Percentiles rank a stretch among this genome's conserved stretches.
Evolutionary conservation across 2,329 filamentous ascomycete genomes (phyloP).

Genomic region (Penicillium sclerotigenum): DNA sequence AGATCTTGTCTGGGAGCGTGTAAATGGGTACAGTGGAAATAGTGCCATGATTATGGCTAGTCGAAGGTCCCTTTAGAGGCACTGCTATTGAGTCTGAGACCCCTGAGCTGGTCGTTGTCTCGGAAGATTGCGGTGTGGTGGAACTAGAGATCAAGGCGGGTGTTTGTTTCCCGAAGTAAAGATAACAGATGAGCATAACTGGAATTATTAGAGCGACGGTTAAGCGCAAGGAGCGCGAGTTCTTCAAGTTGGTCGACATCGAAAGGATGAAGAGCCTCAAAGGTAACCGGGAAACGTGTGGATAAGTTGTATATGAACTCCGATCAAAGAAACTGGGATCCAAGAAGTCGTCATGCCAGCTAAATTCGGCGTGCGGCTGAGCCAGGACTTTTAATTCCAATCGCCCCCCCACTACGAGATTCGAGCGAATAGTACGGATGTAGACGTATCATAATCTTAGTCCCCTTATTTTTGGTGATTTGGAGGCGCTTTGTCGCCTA

Average conservation of each 20-base stretch:
- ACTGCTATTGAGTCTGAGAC: not conserved
- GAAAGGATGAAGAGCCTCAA: not conserved
- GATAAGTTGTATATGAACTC: no score
- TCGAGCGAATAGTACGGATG: not conserved
- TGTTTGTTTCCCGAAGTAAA: not conserved
- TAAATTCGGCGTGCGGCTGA: not conserved
- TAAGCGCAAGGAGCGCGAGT: not conserved
- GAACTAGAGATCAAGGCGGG: not conserved
- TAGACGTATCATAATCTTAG: no score
- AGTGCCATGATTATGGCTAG: not conserved
- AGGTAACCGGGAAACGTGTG: not conserved
- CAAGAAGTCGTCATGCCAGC: not conserved
- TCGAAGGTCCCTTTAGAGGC: not conserved
- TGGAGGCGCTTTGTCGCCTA: constrained; percentile 1
- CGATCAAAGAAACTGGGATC: not conserved
- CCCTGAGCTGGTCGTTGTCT: not conserved
- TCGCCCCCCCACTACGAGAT: not conserved
- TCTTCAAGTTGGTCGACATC: constrained; percentile 1
- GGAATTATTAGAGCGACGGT: not conserved
- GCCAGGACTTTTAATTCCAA: not conserved
- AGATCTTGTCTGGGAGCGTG: constrained; percentile 19
- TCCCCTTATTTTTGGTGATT: constrained; percentile 2
- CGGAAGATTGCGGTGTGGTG: not conserved
- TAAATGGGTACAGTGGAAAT: not conserved
- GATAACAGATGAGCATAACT: not conserved